These are phyloP conservation scores for Stemphylium beticola DNA, from an alignment of 2,329 filamentous ascomycete species.

Conservation along the genomic window DNA sequence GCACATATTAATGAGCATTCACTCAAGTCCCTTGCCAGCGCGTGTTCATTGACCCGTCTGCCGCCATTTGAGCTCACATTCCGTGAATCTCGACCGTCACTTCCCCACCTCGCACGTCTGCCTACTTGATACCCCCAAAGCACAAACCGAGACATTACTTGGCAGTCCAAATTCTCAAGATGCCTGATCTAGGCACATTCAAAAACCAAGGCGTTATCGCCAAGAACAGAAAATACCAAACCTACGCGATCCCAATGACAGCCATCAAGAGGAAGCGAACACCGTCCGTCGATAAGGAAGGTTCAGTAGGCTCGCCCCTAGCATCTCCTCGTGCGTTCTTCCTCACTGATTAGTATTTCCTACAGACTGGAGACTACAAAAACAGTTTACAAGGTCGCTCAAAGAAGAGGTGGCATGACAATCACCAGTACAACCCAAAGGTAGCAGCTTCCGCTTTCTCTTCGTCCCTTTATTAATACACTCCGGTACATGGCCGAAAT, in stretches of 20 bases:
- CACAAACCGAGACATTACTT: background rate
- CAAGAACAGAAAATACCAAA: background rate
- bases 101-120: background rate
- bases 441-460: background rate
- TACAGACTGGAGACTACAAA: background rate
- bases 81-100: background rate
- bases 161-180: background rate
- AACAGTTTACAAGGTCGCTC: background rate
- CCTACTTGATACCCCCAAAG: background rate
- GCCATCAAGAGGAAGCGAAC: conserved; percentile 6
- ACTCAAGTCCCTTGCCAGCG: no score
- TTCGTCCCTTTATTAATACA: background rate
- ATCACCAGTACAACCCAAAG: conserved; percentile 7
- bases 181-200: background rate
- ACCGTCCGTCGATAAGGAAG: background rate
- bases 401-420: background rate
- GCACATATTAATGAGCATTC: no score
- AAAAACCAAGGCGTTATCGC: background rate
- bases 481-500: conserved; percentile 10
- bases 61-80: background rate
- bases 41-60: no score
- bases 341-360: background rate
- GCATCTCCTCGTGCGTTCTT: background rate
- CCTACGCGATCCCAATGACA: background rate
- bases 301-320: background rate